Evolutionary conservation across 768 basidiomycete genomes (phyloP).

Genomic region (Pleurotus ostreatus): DNA sequence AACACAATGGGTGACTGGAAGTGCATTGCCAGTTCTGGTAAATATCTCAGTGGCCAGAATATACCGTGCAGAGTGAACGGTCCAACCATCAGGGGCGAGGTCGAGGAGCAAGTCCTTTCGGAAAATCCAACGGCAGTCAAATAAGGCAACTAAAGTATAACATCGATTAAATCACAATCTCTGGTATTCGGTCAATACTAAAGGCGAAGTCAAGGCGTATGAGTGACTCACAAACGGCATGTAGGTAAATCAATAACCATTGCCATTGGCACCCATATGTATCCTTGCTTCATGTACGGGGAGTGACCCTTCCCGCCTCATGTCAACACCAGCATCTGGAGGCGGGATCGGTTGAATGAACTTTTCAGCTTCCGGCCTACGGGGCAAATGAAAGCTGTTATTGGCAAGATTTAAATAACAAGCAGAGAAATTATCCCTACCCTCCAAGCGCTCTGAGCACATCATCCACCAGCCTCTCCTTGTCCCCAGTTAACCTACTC

Average conservation of each 20-base stretch:
- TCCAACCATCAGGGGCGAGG: too few relatives aligned
- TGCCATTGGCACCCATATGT: background rate
- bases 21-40: too few relatives aligned
- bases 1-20: too few relatives aligned
- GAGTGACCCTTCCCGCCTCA: background rate
- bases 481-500: constrained; percentile 49
- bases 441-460: constrained; percentile 48
- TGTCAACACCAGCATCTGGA: constrained; percentile 1
- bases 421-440: constrained; percentile 27
- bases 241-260: background rate
- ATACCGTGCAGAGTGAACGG: too few relatives aligned
- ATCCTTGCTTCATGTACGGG: background rate
- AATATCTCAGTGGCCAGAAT: too few relatives aligned
- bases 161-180: too few relatives aligned
- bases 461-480: constrained; percentile 58
- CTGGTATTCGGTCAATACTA: too few relatives aligned
- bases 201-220: too few relatives aligned
- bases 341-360: constrained; percentile 17
- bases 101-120: too few relatives aligned
- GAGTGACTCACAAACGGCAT: too few relatives aligned
- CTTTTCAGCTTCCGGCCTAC: constrained; percentile 21
- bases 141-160: too few relatives aligned
- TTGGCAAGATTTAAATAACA: background rate
- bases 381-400: background rate
- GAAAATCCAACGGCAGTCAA: too few relatives aligned